A percentile compares a stretch with the other conserved stretches of the same genome.
Evolutionary conservation across 2,329 filamentous ascomycete species (phyloP).

Genomic region (Aspergillus amoenus): DNA sequence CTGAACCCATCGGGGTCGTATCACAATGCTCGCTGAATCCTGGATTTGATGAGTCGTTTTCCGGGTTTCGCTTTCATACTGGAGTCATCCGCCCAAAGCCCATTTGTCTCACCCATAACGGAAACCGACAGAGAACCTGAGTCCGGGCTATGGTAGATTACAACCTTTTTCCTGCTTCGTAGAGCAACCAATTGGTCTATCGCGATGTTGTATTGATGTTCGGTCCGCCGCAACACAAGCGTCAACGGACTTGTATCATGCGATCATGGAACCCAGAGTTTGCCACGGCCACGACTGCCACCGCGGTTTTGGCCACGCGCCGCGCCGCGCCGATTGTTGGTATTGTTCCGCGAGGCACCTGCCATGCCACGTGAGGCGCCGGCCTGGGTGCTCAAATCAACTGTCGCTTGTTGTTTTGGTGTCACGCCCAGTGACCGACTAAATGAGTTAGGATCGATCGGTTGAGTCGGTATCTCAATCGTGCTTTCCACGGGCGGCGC

Average conservation of each 20-base stretch:
- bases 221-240: conserved; percentile 21
- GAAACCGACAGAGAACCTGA: conserved; percentile 19
- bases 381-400: conserved; percentile 34
- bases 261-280: conserved; percentile 47
- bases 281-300: conserved; percentile 40
- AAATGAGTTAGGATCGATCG: conserved; percentile 51
- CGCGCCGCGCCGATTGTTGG: conserved; percentile 34
- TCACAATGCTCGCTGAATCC: conserved; percentile 10
- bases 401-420: conserved; percentile 26
- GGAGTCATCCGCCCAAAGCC: conserved; percentile 12
- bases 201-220: conserved; percentile 18
- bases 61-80: conserved; percentile 14
- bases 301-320: conserved; percentile 30
- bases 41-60: conserved; percentile 17
- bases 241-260: conserved; percentile 16
- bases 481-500: conserved; percentile 28
- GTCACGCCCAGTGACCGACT: conserved; percentile 39
- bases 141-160: conserved; percentile 17
- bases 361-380: conserved; percentile 36
- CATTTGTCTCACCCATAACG: conserved; percentile 20
- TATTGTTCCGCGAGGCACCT: conserved; percentile 33
- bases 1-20: conserved; percentile 2
- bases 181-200: conserved; percentile 22
- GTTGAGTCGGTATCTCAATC: conserved; percentile 46
- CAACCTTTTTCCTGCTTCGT: conserved; percentile 17